phyloP scores from a whole-genome alignment of 768 basidiomycete species.

The Trichaptum fuscoviolaceum region DNA sequence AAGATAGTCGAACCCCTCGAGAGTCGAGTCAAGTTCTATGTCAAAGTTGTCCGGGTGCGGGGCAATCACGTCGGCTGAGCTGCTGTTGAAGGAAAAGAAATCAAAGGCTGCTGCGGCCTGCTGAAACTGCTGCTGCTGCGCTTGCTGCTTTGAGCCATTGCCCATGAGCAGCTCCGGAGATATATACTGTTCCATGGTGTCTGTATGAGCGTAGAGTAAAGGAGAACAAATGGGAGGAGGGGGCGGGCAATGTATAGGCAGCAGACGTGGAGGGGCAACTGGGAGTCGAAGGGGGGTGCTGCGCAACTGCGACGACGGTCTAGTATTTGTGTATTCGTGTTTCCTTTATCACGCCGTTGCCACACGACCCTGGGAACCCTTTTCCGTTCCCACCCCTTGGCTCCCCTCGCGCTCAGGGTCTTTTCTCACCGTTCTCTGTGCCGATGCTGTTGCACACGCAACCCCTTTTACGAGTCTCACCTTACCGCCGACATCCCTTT shows the following conservation, averaged over 20 bases:
- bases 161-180: not conserved
- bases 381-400: slow-evolving; percentile 20
- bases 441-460: not conserved
- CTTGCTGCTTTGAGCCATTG: not conserved
- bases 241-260: not conserved
- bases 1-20: slow-evolving; percentile 61
- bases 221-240: not conserved
- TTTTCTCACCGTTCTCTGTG: not conserved
- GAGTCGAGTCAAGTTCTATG: slow-evolving; percentile 68
- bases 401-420: slow-evolving; percentile 23
- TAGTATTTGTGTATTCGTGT: not conserved
- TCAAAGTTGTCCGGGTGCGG: slow-evolving; percentile 83
- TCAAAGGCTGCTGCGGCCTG: slow-evolving; percentile 9
- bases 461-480: not conserved
- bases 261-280: not conserved
- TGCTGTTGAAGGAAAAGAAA: slow-evolving; percentile 64
- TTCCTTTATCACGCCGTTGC: not conserved
- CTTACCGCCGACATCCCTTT: not conserved
- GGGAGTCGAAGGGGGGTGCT: not conserved
- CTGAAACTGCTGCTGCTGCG: not conserved
- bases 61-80: slow-evolving; percentile 59
- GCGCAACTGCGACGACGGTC: not conserved
- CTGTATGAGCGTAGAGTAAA: not conserved
- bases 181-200: slow-evolving; percentile 1
- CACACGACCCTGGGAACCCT: not conserved